phyloP scores from a whole-genome alignment of 1,284 basidiomycete species.

The Amylostereum chailletii region DNA sequence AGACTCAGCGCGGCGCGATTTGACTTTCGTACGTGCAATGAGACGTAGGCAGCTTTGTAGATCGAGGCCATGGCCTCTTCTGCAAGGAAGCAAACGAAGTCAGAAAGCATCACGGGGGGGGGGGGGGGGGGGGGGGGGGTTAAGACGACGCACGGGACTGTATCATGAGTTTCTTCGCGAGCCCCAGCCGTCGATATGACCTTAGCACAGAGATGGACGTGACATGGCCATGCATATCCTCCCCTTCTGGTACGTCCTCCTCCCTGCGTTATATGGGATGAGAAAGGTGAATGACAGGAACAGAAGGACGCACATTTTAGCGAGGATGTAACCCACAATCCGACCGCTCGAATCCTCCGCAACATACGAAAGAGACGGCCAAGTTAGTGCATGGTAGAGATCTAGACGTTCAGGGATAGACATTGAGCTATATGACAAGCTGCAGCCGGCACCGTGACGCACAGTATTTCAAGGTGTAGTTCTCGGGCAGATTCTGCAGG shows the following conservation, averaged over 20 bases:
- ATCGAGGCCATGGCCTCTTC: constrained; percentile 84
- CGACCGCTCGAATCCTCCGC: constrained; percentile 86
- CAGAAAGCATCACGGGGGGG: constrained; percentile 1
- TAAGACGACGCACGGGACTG: constrained; percentile 58
- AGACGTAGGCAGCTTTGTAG: constrained; percentile 71
- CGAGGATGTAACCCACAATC: constrained; percentile 91
- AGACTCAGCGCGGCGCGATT: constrained; percentile 80
- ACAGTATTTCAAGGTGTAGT: constrained; percentile 87
- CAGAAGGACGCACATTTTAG: constrained; percentile 68
- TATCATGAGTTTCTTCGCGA: constrained; percentile 85
- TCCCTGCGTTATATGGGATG: constrained; percentile 37
- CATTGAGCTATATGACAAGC: background rate
- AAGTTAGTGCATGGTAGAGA: constrained; percentile 82
- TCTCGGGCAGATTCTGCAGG: constrained; percentile 81
- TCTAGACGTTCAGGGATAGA: constrained; percentile 37
- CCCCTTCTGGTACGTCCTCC: constrained; percentile 55
- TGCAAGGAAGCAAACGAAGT: constrained; percentile 20
- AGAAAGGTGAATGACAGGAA: constrained; percentile 4
- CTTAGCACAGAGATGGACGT: constrained; percentile 87
- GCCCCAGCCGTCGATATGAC: constrained; percentile 75
- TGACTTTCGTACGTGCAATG: constrained; percentile 81
- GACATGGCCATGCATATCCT: constrained; percentile 77
- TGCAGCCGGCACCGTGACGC: constrained; percentile 20
- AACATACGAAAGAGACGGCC: constrained; percentile 93
- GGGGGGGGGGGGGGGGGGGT: background rate